Base-by-base conservation (phyloP, 139 green algal genomes). In the Klebsormidium nitens region DNA sequence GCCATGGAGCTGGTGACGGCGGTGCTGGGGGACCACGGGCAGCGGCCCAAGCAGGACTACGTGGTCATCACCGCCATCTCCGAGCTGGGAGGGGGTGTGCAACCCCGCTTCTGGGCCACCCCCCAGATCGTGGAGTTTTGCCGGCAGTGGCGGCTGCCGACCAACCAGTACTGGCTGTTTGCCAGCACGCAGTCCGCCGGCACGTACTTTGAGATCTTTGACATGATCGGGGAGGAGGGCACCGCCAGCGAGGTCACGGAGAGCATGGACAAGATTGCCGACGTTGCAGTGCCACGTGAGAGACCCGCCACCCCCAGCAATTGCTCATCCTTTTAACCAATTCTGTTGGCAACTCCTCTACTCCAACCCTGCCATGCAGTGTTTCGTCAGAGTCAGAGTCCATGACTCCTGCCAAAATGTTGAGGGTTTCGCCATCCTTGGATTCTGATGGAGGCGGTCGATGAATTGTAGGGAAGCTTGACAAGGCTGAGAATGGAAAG, bases 1-100 rank as follows among this genome's bases (percentile, higher is more conserved):
- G 59, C 29, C 59, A 74, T 76, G 59, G 68, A 76, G 59, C 60
- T 76, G 32, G 68, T 76, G 28, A 76, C 68, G 5, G 40, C 59
- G 2, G 68, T 76, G 40, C 68, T 76, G 34, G 68, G 68, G 4
- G 68, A 76, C 35, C 68, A 76, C 59, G 68, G 68, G 23, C 68
- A 76, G 39, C 38, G 68, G 8, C 68, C 68, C 5, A 35, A 46
- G 39, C 40, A 76, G 23, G 68, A 76, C 60, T 76, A 76, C 42
- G 59, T n/a, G n/a, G n/a, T n/a, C n/a, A n/a, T n/a, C n/a, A n/a
- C n/a, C n/a, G n/a, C n/a, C n/a, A n/a, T n/a, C n/a, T n/a, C n/a
- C n/a, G n/a, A n/a, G n/a, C n/a, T n/a, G n/a, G n/a, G n/a, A n/a
- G n/a, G n/a, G n/a, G n/a, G 23, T 55, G 23, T 23, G 23, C 46